A percentile compares a stretch with the other conserved stretches of the same genome.
phyloP scores from a whole-genome alignment of 2,329 filamentous ascomycete genomes.

The Apiospora hydei region DNA sequence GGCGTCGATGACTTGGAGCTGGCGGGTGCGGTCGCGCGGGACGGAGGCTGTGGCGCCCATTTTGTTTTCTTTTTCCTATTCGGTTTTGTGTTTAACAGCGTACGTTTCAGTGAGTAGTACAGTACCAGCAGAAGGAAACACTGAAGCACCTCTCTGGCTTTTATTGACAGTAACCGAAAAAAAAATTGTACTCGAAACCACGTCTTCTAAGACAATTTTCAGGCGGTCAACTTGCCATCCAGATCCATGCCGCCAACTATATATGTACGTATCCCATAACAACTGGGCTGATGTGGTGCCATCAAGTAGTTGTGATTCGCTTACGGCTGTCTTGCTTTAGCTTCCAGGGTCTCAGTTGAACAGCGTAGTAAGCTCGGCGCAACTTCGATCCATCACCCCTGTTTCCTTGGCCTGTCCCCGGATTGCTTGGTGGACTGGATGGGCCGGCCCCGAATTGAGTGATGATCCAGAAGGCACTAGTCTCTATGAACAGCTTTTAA shows the following conservation, averaged over 20 bases:
- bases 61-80: neutral
- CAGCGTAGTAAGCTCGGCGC: neutral
- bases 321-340: neutral
- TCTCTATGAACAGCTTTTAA: no score
- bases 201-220: no score
- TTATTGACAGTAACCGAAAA: no score
- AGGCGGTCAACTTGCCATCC: no score
- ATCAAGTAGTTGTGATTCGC: neutral
- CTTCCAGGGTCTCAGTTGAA: neutral
- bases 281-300: neutral
- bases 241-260: neutral
- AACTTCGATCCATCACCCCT: neutral
- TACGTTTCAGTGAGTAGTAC: no score
- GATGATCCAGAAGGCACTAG: no score
- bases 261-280: neutral
- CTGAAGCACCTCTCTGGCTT: no score
- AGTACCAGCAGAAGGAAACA: no score
- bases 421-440: neutral
- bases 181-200: no score
- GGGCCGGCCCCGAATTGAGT: no score
- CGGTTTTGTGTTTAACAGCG: no score
- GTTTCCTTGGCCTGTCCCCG: no score
- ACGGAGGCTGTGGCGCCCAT: conserved; percentile 2
- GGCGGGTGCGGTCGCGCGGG: conserved; percentile 9
- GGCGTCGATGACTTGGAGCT: conserved; percentile 50